phyloP scores from a whole-genome alignment of 73 alveolate genomes.

The Blepharisma japonicum region DNA sequence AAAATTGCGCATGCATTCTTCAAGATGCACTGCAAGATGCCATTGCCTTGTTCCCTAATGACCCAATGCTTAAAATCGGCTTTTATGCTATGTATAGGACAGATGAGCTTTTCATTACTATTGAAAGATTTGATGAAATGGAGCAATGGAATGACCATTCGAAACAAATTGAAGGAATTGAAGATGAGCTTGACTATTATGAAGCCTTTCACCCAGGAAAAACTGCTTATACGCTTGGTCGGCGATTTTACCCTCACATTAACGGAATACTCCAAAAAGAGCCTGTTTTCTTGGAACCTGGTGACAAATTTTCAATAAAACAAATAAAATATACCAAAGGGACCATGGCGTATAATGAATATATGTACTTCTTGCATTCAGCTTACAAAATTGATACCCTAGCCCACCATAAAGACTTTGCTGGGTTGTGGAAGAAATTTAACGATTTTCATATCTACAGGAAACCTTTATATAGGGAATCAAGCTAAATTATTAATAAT shows the following conservation, averaged over 20 bases:
- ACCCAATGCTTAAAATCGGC: slow-evolving; percentile 67
- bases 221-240: slow-evolving; percentile 54
- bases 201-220: slow-evolving; percentile 25
- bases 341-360: slow-evolving; percentile 57
- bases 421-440: slow-evolving; percentile 77
- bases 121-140: slow-evolving; percentile 58
- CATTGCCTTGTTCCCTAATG: slow-evolving; percentile 46
- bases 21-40: slow-evolving; percentile 66
- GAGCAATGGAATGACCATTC: slow-evolving; percentile 48
- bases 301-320: slow-evolving; percentile 65
- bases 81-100: slow-evolving; percentile 62
- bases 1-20: slow-evolving; percentile 48
- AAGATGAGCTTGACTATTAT: slow-evolving; percentile 26
- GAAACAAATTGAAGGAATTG: slow-evolving; percentile 23
- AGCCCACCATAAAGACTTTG: slow-evolving; percentile 62
- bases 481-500: neutral
- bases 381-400: slow-evolving; percentile 67
- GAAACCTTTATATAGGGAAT: slow-evolving; percentile 4
- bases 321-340: slow-evolving; percentile 59
- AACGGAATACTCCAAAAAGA: slow-evolving; percentile 73
- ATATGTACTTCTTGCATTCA: slow-evolving; percentile 82
- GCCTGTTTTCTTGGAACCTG: slow-evolving; percentile 67
- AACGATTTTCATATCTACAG: slow-evolving; percentile 31
- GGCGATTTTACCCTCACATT: slow-evolving; percentile 55
- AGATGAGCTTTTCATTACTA: slow-evolving; percentile 56